Evolutionary conservation across 108 stramenopile species (phyloP).

Genomic region (Skeletonema costatum): DNA sequence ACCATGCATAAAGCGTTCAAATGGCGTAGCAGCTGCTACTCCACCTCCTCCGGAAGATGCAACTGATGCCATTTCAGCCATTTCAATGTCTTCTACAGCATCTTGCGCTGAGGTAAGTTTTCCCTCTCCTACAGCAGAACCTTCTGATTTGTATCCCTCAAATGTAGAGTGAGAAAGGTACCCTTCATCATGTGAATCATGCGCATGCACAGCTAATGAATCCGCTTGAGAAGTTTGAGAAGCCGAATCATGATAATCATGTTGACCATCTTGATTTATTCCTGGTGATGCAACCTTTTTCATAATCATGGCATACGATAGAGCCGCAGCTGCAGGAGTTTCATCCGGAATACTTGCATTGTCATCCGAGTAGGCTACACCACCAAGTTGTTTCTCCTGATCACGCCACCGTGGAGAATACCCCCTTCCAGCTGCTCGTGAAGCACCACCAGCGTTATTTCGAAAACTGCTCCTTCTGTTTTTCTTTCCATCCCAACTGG

Average conservation of each 20-base stretch:
- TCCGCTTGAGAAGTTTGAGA: background rate
- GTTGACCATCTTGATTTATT: background rate
- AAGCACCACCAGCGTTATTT: background rate
- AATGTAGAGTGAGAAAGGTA: conserved; percentile 15
- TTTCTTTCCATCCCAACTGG: conserved; percentile 2
- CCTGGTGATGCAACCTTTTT: background rate
- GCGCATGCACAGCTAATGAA: background rate
- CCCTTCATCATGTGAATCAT: conserved; percentile 10
- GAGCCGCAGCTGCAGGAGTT: background rate
- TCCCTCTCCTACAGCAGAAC: background rate
- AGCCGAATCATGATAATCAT: background rate
- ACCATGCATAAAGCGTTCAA: background rate
- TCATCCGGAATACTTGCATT: background rate
- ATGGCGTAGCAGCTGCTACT: background rate
- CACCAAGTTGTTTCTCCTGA: background rate
- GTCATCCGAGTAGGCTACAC: conserved; percentile 2
- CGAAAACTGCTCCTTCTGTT: background rate
- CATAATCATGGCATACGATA: background rate
- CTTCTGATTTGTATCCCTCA: conserved; percentile 15
- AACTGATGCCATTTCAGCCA: conserved; percentile 11
- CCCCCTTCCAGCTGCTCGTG: background rate
- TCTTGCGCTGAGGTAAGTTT: background rate
- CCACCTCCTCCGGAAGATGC: conserved; percentile 11
- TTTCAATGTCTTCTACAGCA: background rate
- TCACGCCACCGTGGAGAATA: background rate